A percentile compares a stretch with the other conserved stretches of the same genome.
Conservation (phyloP, 139 green algal species). For the Micractinium sp. region DNA sequence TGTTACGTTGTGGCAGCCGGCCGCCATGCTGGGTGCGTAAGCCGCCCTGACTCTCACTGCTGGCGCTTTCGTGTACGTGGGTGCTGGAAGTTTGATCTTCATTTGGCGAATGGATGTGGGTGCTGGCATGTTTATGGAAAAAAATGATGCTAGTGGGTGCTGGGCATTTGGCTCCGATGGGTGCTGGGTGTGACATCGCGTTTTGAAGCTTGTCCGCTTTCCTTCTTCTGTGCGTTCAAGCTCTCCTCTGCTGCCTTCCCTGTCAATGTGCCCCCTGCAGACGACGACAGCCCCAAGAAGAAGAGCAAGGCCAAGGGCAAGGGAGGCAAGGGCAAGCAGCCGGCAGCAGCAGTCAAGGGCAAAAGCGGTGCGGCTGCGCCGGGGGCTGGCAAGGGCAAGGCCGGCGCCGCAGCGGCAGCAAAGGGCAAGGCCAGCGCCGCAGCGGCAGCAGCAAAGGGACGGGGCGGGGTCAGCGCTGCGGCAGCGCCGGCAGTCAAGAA, state of each 20-base stretch:
- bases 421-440: background rate
- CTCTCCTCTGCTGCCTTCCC: background rate
- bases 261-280: background rate
- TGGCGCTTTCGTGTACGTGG: no score
- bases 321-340: no score
- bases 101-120: no score
- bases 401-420: background rate
- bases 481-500: slow-evolving; percentile 12
- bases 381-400: background rate
- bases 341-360: no score
- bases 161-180: background rate
- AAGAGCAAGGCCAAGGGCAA: no score
- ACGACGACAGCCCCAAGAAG: background rate
- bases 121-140: no score
- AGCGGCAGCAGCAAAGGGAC: background rate
- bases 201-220: no score
- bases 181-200: background rate
- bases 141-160: background rate
- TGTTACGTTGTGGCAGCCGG: no score
- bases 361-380: background rate
- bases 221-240: no score
- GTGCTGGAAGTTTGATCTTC: no score
- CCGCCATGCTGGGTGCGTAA: no score
- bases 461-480: background rate
- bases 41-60: no score